phyloP scores from a whole-genome alignment of 2,329 filamentous ascomycete genomes.

The Lachnellula occidentalis region DNA sequence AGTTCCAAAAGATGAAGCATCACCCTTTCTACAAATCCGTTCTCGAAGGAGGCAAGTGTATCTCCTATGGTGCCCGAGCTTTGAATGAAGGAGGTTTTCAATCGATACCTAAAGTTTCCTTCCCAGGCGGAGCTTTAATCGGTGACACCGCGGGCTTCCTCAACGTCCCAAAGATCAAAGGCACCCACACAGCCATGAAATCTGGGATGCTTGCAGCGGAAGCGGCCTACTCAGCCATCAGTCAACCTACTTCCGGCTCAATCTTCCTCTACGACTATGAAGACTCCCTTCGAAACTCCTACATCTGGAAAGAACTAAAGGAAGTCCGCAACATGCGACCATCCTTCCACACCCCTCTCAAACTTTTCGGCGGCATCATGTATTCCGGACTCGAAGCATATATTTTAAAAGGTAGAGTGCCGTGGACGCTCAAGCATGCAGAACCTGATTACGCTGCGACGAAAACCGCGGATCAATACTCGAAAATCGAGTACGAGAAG shows the following conservation, averaged over 20 bases:
- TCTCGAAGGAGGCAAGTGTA: constrained; percentile 94
- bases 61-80: constrained; percentile 89
- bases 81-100: constrained; percentile 95
- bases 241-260: constrained; percentile 52
- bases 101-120: constrained; percentile 93
- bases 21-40: constrained; percentile 84
- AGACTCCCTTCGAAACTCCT: constrained; percentile 75
- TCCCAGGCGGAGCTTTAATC: constrained; percentile 91
- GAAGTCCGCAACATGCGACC: constrained; percentile 97
- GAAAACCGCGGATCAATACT: constrained; percentile 69
- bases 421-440: constrained; percentile 90
- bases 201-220: constrained; percentile 95
- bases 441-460: constrained; percentile 73
- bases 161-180: constrained; percentile 98
- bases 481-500: constrained; percentile 94
- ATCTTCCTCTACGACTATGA: constrained; percentile 96
- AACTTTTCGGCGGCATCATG: constrained; percentile 80
- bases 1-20: constrained; percentile 98
- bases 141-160: constrained; percentile 95
- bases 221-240: constrained; percentile 75
- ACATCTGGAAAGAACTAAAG: constrained; percentile 90
- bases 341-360: constrained; percentile 83
- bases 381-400: constrained; percentile 94
- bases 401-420: constrained; percentile 74
- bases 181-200: constrained; percentile 96